A percentile compares a stretch with the other conserved stretches of the same genome.
These are phyloP conservation scores for Krasilnikovozyma curviuscula DNA, from an alignment of 768 basidiomycete genomes.

Conservation along the genomic window DNA sequence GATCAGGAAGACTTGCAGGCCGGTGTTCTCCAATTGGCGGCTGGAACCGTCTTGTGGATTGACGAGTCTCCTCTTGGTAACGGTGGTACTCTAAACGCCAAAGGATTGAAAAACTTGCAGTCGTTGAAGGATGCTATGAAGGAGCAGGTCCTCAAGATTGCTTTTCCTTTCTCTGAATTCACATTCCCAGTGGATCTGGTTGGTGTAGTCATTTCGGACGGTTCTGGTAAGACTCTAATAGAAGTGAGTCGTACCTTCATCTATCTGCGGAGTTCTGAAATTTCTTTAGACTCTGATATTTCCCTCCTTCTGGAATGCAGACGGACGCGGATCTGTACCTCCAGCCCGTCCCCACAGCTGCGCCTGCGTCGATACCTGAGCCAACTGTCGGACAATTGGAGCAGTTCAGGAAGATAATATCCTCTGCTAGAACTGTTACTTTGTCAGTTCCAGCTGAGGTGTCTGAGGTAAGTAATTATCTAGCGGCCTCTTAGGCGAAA, in stretches of 20 bases:
- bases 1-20: conserved; percentile 18
- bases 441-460: conserved; percentile 14
- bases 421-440: not conserved
- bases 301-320: not conserved
- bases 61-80: conserved; percentile 17
- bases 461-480: conserved; percentile 13
- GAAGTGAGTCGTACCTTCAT: too few species aligned
- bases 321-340: conserved; percentile 5
- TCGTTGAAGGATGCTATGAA: conserved; percentile 15
- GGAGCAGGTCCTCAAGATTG: conserved; percentile 19
- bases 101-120: conserved; percentile 20
- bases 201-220: not conserved
- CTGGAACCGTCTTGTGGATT: conserved; percentile 15
- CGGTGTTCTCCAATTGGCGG: conserved; percentile 17
- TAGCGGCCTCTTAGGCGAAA: not conserved
- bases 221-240: too few species aligned
- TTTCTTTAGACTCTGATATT: too few species aligned
- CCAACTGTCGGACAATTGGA: conserved; percentile 6
- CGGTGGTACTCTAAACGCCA: conserved; percentile 14
- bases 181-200: not conserved
- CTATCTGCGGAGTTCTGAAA: too few species aligned
- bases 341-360: conserved; percentile 9
- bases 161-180: conserved; percentile 20
- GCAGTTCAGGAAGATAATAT: conserved; percentile 15
- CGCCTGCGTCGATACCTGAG: not conserved